These are phyloP conservation scores for Takashimella koratensis DNA, from an alignment of 1,284 basidiomycete species.

Conservation along the genomic window DNA sequence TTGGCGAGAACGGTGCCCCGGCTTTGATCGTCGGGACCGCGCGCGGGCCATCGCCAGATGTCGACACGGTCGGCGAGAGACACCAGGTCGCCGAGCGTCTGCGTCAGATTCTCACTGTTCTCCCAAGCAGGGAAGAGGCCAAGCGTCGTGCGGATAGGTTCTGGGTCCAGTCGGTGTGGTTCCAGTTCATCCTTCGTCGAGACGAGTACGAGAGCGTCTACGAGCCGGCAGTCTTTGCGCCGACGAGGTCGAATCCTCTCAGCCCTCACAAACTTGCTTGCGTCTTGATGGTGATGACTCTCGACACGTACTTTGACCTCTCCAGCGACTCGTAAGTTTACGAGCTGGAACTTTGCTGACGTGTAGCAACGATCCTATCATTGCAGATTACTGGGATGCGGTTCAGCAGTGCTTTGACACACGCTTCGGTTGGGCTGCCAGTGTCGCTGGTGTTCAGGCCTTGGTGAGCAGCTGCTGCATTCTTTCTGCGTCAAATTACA, in stretches of 20 bases:
- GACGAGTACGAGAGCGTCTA: constrained; percentile 40
- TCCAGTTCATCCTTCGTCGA: constrained; percentile 30
- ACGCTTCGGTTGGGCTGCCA: constrained; percentile 40
- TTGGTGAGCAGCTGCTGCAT: too few species aligned
- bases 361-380: constrained; percentile 22
- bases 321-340: constrained; percentile 16
- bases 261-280: constrained; percentile 44
- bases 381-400: constrained; percentile 39
- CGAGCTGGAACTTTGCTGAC: not conserved
- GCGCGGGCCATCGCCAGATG: constrained; percentile 6
- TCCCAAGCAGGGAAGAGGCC: constrained; percentile 34
- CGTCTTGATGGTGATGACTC: constrained; percentile 40
- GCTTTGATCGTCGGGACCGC: constrained; percentile 35
- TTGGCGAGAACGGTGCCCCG: constrained; percentile 38
- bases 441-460: constrained; percentile 41
- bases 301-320: constrained; percentile 40
- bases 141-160: constrained; percentile 23
- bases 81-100: constrained; percentile 28
- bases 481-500: not conserved
- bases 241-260: constrained; percentile 37
- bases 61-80: constrained; percentile 18
- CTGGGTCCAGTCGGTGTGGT: constrained; percentile 36
- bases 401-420: constrained; percentile 43
- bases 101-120: constrained; percentile 24
- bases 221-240: constrained; percentile 39